Conservation (phyloP, 768 basidiomycete genomes). For the Termitomyces heimii region DNA sequence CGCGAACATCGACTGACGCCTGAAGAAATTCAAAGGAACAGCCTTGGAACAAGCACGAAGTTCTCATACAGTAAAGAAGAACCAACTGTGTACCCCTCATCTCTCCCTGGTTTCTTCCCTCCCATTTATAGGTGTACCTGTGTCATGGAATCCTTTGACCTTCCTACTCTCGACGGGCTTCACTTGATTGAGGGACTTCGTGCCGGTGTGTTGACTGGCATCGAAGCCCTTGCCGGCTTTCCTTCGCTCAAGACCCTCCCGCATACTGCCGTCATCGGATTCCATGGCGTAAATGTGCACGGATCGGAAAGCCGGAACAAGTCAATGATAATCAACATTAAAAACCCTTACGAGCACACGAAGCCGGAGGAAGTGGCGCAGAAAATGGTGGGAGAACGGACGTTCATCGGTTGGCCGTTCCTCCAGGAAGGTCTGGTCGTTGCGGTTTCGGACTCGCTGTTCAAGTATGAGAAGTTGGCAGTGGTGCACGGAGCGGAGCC, state of each 20-base stretch:
- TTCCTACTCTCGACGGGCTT: conserved; percentile 83
- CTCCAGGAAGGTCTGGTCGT: conserved; percentile 87
- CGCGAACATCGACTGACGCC: conserved; percentile 71
- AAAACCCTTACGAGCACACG: conserved; percentile 63
- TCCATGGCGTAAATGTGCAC: conserved; percentile 92
- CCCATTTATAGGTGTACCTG: conserved; percentile 77
- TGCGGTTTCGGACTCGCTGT: conserved; percentile 79
- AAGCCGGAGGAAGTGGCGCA: conserved; percentile 71
- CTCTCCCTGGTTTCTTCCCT: conserved; percentile 93
- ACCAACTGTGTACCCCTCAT: conserved; percentile 78
- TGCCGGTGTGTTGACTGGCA: conserved; percentile 84
- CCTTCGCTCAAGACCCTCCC: conserved; percentile 91
- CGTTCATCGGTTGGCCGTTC: conserved; percentile 91
- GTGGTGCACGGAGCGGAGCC: conserved; percentile 43
- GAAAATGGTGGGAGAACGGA: conserved; percentile 68
- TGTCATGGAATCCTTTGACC: conserved; percentile 74
- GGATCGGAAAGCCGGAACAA: conserved; percentile 87
- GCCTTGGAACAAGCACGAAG: conserved; percentile 71
- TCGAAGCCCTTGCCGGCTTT: conserved; percentile 88
- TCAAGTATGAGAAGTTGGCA: conserved; percentile 75
- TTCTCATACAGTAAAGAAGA: conserved; percentile 67
- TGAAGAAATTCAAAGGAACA: conserved; percentile 74
- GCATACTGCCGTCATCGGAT: conserved; percentile 66
- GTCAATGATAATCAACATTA: conserved; percentile 86
- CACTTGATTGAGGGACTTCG: conserved; percentile 83